Percentiles rank a stretch among this genome's conserved stretches.
Evolutionary conservation across 2,329 filamentous ascomycete species (phyloP).

Genomic region (Xylaria sp.): DNA sequence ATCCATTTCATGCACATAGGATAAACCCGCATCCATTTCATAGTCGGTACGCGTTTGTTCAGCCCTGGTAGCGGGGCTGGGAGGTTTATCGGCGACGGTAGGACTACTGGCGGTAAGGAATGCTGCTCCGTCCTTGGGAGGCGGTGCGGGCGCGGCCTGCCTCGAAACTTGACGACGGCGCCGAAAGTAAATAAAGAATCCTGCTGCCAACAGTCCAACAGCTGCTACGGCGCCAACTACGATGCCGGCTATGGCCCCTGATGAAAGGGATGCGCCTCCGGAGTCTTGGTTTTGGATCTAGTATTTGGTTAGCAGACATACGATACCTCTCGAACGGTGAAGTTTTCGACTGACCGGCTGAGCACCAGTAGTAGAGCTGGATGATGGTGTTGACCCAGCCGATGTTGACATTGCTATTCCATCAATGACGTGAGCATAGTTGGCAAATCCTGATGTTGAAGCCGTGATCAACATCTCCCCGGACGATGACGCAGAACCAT

Average conservation of each 20-base stretch:
- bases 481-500: constrained; percentile 10
- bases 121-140: constrained; percentile 6
- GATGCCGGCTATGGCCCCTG: constrained; percentile 30
- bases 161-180: constrained; percentile 8
- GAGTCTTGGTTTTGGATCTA: constrained; percentile 3
- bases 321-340: not conserved
- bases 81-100: not conserved
- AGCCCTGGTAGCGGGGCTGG: not conserved
- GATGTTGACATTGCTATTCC: constrained; percentile 21
- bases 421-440: constrained; percentile 33
- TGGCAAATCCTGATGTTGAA: constrained; percentile 17
- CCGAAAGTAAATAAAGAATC: constrained; percentile 22
- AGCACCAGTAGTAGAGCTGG: not conserved
- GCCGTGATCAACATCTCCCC: constrained; percentile 17
- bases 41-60: not conserved
- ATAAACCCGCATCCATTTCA: constrained; percentile 5
- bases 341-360: constrained; percentile 10
- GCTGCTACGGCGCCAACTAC: constrained; percentile 26
- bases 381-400: not conserved
- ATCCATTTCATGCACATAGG: constrained; percentile 13
- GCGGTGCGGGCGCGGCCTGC: not conserved
- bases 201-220: constrained; percentile 7
- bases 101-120: not conserved
- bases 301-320: not conserved
- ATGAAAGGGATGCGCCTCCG: constrained; percentile 9